phyloP scores from a whole-genome alignment of 2,329 filamentous ascomycete genomes.

The Venturia nashicola region DNA sequence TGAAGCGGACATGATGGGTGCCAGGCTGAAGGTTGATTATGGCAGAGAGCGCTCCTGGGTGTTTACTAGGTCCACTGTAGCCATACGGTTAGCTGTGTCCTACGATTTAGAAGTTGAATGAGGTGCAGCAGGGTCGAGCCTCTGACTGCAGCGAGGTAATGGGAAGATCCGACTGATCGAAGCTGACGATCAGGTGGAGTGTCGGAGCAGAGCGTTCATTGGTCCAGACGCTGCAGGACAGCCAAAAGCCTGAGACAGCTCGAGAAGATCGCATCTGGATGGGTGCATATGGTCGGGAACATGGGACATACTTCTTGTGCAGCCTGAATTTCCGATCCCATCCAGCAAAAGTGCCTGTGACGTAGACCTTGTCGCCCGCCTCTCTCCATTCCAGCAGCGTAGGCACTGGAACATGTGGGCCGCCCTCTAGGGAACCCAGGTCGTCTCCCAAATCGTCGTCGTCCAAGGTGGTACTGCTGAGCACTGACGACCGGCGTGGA shows the following conservation, averaged over 20 bases:
- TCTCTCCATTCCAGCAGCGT: slow-evolving; percentile 77
- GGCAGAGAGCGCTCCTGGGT: slow-evolving; percentile 54
- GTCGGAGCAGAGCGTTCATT: slow-evolving; percentile 1
- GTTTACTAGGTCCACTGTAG: slow-evolving; percentile 26
- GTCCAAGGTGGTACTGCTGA: slow-evolving; percentile 51
- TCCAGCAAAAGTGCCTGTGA: slow-evolving; percentile 93
- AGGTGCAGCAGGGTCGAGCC: background rate
- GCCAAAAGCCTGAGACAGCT: background rate
- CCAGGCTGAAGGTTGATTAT: slow-evolving; percentile 77
- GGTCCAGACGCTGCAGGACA: background rate
- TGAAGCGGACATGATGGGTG: slow-evolving; percentile 92
- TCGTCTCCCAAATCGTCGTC: slow-evolving; percentile 52
- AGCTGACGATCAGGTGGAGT: background rate
- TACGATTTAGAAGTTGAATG: background rate
- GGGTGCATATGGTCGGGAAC: background rate
- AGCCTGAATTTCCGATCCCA: slow-evolving; percentile 93
- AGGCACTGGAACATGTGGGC: slow-evolving; percentile 62
- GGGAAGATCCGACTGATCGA: background rate
- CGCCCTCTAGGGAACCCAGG: slow-evolving; percentile 47
- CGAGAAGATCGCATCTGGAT: slow-evolving; percentile 12
- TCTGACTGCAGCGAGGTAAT: background rate
- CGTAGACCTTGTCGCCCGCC: slow-evolving; percentile 80
- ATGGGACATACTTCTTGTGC: slow-evolving; percentile 61
- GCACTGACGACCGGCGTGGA: slow-evolving; percentile 42
- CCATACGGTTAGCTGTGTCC: background rate